Conservation (phyloP, 1,284 basidiomycete genomes). For the Malassezia nana region DNA sequence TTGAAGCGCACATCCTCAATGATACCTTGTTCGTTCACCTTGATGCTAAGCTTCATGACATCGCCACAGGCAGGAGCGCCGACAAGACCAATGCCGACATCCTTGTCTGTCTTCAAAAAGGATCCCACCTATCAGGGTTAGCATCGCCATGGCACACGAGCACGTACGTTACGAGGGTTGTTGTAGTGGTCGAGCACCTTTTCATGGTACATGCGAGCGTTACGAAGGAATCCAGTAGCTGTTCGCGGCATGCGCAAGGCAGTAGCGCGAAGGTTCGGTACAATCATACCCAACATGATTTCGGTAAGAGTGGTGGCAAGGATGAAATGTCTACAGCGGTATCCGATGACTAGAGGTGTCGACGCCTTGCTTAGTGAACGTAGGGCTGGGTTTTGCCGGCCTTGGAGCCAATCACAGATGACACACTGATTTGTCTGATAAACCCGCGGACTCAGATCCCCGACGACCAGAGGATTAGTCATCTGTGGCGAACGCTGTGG, state of each 20-base stretch:
- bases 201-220: conserved; percentile 37
- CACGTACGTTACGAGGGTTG: conserved; percentile 45
- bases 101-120: conserved; percentile 74
- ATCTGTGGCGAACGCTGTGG: not conserved
- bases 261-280: not conserved
- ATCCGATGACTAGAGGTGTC: not conserved
- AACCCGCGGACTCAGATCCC: not conserved
- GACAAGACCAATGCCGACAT: conserved; percentile 95
- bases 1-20: conserved; percentile 98
- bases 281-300: not conserved
- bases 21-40: conserved; percentile 81
- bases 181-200: conserved; percentile 49
- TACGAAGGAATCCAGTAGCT: not conserved
- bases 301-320: conserved; percentile 10
- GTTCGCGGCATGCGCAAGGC: conserved; percentile 5
- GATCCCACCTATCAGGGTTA: conserved; percentile 67
- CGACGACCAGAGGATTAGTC: not conserved
- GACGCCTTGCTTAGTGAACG: not conserved
- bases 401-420: not conserved
- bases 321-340: not conserved
- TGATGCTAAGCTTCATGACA: conserved; percentile 98
- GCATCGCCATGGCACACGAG: conserved; percentile 51
- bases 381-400: not conserved
- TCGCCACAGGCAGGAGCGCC: conserved; percentile 90
- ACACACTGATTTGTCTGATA: not conserved